phyloP scores from a whole-genome alignment of 2,329 filamentous ascomycete species.

The Diaporthe caulivora region DNA sequence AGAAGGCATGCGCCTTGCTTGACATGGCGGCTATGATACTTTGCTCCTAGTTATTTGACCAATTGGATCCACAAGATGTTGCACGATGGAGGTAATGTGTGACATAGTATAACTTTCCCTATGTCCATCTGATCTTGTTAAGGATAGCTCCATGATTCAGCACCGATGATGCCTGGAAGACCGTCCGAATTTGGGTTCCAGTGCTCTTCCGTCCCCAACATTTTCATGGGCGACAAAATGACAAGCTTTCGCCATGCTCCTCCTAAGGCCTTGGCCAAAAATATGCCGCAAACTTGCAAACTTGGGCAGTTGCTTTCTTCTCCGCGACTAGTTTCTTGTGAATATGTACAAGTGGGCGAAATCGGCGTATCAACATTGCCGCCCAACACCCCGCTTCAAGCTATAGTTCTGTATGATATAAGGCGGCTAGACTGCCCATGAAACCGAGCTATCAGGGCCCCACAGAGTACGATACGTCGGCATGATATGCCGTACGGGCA shows the following conservation, averaged over 20 bases:
- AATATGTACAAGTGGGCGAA: neutral
- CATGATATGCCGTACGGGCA: neutral
- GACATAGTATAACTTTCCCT: neutral
- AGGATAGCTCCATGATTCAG: neutral
- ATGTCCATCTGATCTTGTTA: neutral
- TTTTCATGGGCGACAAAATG: neutral
- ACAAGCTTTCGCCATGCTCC: slow-evolving; percentile 12
- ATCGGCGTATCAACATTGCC: neutral
- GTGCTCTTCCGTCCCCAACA: too few relatives aligned
- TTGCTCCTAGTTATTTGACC: neutral
- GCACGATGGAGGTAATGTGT: neutral
- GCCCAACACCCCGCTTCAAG: neutral
- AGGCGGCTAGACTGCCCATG: slow-evolving; percentile 9
- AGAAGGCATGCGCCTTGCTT: neutral
- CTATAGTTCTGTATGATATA: slow-evolving; percentile 3
- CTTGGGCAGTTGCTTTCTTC: too few relatives aligned
- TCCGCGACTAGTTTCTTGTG: neutral
- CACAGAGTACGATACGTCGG: neutral
- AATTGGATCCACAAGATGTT: neutral
- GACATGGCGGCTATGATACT: neutral
- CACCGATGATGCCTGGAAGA: neutral
- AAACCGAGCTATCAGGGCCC: slow-evolving; percentile 8
- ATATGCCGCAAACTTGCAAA: neutral
- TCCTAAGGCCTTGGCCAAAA: neutral
- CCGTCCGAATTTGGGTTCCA: neutral